phyloP scores from a whole-genome alignment of 2,329 filamentous ascomycete species.

The Penicillium psychrosexuale region DNA sequence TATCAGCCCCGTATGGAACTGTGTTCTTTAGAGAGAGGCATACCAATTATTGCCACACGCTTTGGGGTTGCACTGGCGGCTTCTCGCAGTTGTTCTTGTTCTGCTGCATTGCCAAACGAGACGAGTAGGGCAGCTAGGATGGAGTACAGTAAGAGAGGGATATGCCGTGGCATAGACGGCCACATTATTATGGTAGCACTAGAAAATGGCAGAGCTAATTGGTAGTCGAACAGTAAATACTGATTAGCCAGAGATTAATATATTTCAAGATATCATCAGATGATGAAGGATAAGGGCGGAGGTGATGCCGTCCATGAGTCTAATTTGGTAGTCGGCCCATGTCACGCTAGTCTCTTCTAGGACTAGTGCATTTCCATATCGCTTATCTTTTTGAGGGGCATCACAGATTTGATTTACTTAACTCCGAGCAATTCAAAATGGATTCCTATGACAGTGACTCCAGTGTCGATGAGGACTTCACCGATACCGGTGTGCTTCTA shows the following conservation, averaged over 20 bases:
- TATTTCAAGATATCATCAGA: background rate
- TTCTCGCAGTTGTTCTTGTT: constrained; percentile 25
- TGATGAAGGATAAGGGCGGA: background rate
- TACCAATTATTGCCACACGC: constrained; percentile 38
- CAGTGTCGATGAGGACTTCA: constrained; percentile 56
- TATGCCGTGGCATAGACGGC: background rate
- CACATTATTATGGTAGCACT: background rate
- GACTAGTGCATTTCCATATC: constrained; percentile 16
- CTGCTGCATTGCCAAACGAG: constrained; percentile 20
- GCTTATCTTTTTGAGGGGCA: constrained; percentile 27
- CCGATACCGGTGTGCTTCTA: constrained; percentile 75
- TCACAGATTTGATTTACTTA: constrained; percentile 7
- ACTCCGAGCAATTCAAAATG: constrained; percentile 49
- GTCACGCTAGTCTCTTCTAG: background rate
- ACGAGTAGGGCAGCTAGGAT: constrained; percentile 12
- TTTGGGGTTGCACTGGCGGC: constrained; percentile 21
- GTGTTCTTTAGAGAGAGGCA: background rate
- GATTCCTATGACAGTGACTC: constrained; percentile 84
- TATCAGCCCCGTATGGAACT: background rate
- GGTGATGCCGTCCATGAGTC: background rate
- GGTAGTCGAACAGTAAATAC: background rate
- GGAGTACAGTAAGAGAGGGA: constrained; percentile 9
- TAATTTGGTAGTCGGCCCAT: background rate
- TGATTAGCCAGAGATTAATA: background rate
- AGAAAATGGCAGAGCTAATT: background rate